These are phyloP conservation scores for Botrytis squamosa DNA, from an alignment of 2,329 filamentous ascomycete species.

Conservation along the genomic window DNA sequence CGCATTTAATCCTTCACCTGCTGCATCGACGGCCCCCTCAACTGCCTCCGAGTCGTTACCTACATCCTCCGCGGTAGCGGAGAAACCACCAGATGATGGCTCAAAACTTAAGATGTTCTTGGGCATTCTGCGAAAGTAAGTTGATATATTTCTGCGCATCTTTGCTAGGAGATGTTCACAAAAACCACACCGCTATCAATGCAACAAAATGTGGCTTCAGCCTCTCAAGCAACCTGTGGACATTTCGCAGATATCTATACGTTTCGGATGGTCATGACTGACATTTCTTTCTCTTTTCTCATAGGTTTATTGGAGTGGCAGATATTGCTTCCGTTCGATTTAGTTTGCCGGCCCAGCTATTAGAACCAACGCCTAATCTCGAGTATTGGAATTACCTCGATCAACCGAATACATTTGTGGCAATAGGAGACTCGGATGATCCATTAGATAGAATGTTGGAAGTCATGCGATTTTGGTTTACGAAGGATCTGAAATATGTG, in stretches of 20 bases:
- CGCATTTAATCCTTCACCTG: slow-evolving; percentile 31
- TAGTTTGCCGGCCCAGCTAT: slow-evolving; percentile 88
- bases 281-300: not conserved
- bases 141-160: slow-evolving; percentile 21
- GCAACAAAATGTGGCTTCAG: slow-evolving; percentile 14
- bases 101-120: slow-evolving; percentile 90
- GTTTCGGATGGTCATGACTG: not conserved
- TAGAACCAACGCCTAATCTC: slow-evolving; percentile 94
- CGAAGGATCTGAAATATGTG: slow-evolving; percentile 97
- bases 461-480: slow-evolving; percentile 96
- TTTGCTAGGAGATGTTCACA: not conserved
- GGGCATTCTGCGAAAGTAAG: slow-evolving; percentile 82
- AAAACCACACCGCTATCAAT: slow-evolving; percentile 26
- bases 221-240: slow-evolving; percentile 13
- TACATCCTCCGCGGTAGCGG: slow-evolving; percentile 37
- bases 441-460: slow-evolving; percentile 91
- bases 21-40: slow-evolving; percentile 33
- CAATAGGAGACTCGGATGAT: slow-evolving; percentile 85
- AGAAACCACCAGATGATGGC: slow-evolving; percentile 69
- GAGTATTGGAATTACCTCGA: slow-evolving; percentile 99
- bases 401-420: slow-evolving; percentile 82
- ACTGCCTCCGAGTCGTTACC: slow-evolving; percentile 32
- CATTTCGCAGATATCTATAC: not conserved
- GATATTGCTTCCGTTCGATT: slow-evolving; percentile 96
- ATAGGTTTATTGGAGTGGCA: slow-evolving; percentile 89